A percentile compares a stretch with the other conserved stretches of the same genome.
Evolutionary conservation across 169 alveolate genomes (phyloP).

Genomic region (Perkinsus chesapeaki): DNA sequence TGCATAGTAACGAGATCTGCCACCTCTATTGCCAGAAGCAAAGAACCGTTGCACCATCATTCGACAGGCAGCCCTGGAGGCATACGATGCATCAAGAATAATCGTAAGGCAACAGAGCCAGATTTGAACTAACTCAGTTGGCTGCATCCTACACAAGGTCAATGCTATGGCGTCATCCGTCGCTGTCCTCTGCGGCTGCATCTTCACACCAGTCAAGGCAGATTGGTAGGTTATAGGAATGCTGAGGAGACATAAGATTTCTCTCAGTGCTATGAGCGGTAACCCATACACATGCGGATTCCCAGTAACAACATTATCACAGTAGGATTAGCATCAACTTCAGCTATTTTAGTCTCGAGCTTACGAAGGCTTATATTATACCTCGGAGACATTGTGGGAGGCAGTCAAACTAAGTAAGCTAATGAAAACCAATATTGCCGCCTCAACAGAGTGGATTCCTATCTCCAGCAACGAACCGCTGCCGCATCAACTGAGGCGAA

Average conservation of each 20-base stretch:
- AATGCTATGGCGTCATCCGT: neutral
- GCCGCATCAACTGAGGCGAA: neutral
- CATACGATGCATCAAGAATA: neutral
- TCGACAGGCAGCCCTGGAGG: neutral
- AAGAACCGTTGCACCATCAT: neutral
- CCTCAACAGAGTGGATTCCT: neutral
- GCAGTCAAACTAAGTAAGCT: neutral
- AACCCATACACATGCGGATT: neutral
- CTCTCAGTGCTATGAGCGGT: neutral
- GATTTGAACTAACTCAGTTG: neutral
- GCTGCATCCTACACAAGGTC: too few relatives aligned
- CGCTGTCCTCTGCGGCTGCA: neutral
- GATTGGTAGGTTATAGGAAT: too few relatives aligned
- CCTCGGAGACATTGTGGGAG: neutral
- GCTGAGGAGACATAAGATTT: too few relatives aligned
- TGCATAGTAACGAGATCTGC: too few relatives aligned
- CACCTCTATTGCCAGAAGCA: neutral
- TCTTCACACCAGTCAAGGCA: neutral
- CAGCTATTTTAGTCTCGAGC: neutral
- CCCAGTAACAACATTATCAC: neutral
- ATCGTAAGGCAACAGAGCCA: neutral
- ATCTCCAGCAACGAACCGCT: neutral
- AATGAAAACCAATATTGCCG: neutral
- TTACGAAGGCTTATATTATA: neutral
- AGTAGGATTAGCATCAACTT: neutral